Evolutionary conservation across 192 early-diverging fungal genomes (phyloP).

Genomic region (Backusella tarrabulga): DNA sequence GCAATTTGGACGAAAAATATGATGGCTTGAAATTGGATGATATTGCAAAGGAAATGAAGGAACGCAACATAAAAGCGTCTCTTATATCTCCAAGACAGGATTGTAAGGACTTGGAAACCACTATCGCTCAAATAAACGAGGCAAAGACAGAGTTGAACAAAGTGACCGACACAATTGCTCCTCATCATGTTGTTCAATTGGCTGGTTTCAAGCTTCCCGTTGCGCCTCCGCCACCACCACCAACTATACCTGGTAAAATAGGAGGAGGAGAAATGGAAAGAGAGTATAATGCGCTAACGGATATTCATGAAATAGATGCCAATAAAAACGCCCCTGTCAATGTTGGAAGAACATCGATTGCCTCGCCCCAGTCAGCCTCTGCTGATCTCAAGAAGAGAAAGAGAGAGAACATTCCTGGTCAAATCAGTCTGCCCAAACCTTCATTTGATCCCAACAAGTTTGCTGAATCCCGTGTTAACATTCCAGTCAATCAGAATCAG

Average conservation of each 20-base stretch:
- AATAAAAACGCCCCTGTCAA: not conserved
- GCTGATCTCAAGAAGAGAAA: slow-evolving; percentile 35
- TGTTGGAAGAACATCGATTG: not conserved
- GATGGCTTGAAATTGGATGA: slow-evolving; percentile 45
- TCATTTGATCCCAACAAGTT: slow-evolving; percentile 26
- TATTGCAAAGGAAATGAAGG: slow-evolving; percentile 47
- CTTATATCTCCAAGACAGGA: slow-evolving; percentile 33
- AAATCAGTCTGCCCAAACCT: slow-evolving; percentile 33
- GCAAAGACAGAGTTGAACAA: slow-evolving; percentile 33
- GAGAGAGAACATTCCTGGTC: slow-evolving; percentile 35
- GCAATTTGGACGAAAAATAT: slow-evolving; percentile 50
- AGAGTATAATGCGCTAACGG: not conserved
- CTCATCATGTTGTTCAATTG: slow-evolving; percentile 44
- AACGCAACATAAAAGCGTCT: slow-evolving; percentile 37
- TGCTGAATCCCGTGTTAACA: slow-evolving; percentile 16
- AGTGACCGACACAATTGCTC: slow-evolving; percentile 28
- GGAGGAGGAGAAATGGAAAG: not conserved
- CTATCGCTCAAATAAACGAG: slow-evolving; percentile 28
- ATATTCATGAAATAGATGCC: not conserved
- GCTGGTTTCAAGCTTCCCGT: slow-evolving; percentile 49
- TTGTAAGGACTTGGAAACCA: slow-evolving; percentile 33
- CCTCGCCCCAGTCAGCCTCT: slow-evolving; percentile 24
- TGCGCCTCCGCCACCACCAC: not conserved
- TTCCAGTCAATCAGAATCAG: not conserved
- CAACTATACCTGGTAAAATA: not conserved